Percentiles rank a stretch among this genome's conserved stretches.
Conservation (phyloP, 2,329 filamentous ascomycete species). For the Septoria linicola region DNA sequence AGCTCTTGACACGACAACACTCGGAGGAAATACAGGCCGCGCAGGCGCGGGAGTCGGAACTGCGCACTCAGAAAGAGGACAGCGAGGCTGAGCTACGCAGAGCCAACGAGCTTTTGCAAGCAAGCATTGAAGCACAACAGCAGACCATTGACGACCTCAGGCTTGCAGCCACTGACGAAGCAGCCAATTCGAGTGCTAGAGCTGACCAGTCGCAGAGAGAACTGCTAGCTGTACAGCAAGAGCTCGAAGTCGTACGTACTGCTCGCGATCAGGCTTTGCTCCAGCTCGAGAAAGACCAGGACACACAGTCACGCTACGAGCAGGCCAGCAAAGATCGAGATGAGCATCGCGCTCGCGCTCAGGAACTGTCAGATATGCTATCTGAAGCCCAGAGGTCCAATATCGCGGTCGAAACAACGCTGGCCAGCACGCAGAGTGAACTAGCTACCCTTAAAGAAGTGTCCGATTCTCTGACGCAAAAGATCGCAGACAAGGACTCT, state of each 20-base stretch:
- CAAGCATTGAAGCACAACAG: slow-evolving; percentile 22
- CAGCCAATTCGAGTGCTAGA: slow-evolving; percentile 13
- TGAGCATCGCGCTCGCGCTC: too few species aligned
- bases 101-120: slow-evolving; percentile 27
- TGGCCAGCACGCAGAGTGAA: too few species aligned
- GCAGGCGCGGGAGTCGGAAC: slow-evolving; percentile 17
- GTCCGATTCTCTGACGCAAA: too few species aligned
- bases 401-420: too few species aligned
- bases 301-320: slow-evolving; percentile 8
- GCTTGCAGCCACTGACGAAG: slow-evolving; percentile 17
- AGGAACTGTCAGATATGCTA: too few species aligned
- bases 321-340: slow-evolving; percentile 7
- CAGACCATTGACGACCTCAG: slow-evolving; percentile 22
- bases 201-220: slow-evolving; percentile 16
- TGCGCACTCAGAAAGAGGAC: slow-evolving; percentile 22
- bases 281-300: slow-evolving; percentile 11
- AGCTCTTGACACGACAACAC: slow-evolving; percentile 19
- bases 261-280: not conserved
- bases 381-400: too few species aligned
- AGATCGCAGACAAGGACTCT: too few species aligned
- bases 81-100: slow-evolving; percentile 26
- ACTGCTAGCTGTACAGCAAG: too few species aligned
- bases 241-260: too few species aligned
- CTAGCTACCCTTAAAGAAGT: too few species aligned
- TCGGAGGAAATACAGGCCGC: slow-evolving; percentile 16